Percentiles rank a stretch among this genome's conserved stretches.
Conservation (phyloP, 352 stramenopile species). For the Phytophthora ohioensis region DNA sequence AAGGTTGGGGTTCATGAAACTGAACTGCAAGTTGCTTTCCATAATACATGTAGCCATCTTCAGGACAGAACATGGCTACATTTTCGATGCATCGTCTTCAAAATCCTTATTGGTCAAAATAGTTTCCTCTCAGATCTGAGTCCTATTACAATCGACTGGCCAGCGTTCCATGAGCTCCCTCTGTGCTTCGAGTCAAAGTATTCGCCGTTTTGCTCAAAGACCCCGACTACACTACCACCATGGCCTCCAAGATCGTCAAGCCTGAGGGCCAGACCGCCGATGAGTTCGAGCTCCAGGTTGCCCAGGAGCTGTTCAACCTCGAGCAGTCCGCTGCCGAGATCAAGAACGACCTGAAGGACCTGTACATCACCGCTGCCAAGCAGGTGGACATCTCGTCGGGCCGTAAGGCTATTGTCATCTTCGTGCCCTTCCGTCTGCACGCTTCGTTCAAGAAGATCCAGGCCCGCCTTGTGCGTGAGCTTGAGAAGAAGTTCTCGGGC, state of each 20-base stretch:
- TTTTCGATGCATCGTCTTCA: not conserved
- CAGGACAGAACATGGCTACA: not conserved
- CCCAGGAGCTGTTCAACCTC: conserved; percentile 88
- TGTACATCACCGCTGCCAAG: conserved; percentile 99
- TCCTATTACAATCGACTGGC: conserved; percentile 40
- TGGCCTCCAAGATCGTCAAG: conserved; percentile 90
- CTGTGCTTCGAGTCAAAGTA: not conserved
- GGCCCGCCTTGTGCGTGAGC: conserved; percentile 96
- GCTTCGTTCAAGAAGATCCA: conserved; percentile 99
- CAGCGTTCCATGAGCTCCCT: conserved; percentile 20
- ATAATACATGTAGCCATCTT: not conserved
- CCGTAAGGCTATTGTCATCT: conserved; percentile 99
- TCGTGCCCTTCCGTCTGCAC: conserved; percentile 98
- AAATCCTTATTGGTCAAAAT: conserved; percentile 10
- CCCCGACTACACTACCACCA: conserved; percentile 52
- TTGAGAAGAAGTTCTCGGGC: conserved; percentile 99
- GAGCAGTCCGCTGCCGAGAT: conserved; percentile 96
- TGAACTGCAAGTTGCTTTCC: not conserved
- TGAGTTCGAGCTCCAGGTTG: conserved; percentile 91
- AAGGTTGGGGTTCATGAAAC: not conserved
- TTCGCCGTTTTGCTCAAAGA: conserved; percentile 45
- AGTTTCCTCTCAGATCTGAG: conserved; percentile 34
- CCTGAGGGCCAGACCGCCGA: conserved; percentile 84
- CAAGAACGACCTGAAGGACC: conserved; percentile 98
- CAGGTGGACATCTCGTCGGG: conserved; percentile 96